These are phyloP conservation scores for Clavispora carvajalis DNA, from an alignment of 805 yeast genomes.

Conservation along the genomic window DNA sequence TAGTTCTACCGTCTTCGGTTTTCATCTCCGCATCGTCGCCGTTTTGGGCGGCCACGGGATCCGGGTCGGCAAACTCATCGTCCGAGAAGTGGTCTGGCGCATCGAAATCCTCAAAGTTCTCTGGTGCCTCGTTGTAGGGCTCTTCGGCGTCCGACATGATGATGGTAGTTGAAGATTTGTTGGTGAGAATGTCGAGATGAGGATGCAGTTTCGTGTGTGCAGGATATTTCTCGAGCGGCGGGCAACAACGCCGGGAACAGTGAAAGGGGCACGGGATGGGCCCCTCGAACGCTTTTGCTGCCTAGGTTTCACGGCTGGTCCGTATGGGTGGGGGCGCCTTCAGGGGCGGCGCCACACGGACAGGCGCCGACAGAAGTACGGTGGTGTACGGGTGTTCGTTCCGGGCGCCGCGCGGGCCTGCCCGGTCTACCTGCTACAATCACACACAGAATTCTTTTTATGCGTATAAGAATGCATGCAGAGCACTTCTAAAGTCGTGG, in stretches of 20 bases:
- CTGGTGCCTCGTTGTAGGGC: conserved; percentile 64
- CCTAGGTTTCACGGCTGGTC: too few relatives aligned
- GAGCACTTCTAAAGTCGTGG: conserved; percentile 3
- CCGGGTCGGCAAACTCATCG: conserved; percentile 48
- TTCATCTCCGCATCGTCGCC: conserved; percentile 40
- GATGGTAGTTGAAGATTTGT: conserved; percentile 1
- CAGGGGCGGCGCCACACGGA: too few relatives aligned
- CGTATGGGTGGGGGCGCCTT: too few relatives aligned
- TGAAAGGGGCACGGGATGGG: too few relatives aligned
- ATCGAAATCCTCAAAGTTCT: conserved; percentile 74
- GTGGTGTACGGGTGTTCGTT: not conserved
- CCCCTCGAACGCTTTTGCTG: too few relatives aligned
- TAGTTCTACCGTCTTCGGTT: conserved; percentile 67
- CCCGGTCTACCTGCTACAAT: not conserved
- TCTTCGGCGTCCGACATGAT: conserved; percentile 42
- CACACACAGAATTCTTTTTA: not conserved
- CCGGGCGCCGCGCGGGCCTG: too few relatives aligned
- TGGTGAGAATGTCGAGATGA: conserved; percentile 3
- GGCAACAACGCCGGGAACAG: too few relatives aligned
- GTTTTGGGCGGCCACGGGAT: conserved; percentile 15
- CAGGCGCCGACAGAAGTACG: too few relatives aligned
- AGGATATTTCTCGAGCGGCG: not conserved
- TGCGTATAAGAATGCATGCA: conserved; percentile 1
- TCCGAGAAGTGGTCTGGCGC: conserved; percentile 76
- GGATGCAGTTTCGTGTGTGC: conserved; percentile 1